Percentiles rank a stretch among this genome's conserved stretches.
Conservation (phyloP, 805 yeast species). For the Phaffomyces antillensis region DNA sequence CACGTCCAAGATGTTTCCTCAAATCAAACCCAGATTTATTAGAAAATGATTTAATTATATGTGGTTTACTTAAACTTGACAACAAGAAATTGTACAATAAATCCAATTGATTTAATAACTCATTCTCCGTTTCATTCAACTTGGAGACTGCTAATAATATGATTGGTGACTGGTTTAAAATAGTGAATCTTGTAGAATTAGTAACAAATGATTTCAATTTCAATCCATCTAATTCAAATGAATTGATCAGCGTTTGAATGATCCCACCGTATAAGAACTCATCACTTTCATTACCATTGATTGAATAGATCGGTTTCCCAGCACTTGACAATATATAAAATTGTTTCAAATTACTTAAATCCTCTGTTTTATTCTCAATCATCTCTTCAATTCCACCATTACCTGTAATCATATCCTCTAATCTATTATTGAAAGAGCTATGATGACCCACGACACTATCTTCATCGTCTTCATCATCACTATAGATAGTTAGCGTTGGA, state of each 20-base stretch:
- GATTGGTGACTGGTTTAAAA: conserved; percentile 60
- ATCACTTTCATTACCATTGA: conserved; percentile 36
- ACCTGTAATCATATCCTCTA: conserved; percentile 19
- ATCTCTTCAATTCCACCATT: too few relatives aligned
- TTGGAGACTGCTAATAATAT: conserved; percentile 64
- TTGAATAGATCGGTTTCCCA: conserved; percentile 81
- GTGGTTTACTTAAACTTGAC: conserved; percentile 79
- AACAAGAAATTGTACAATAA: conserved; percentile 69
- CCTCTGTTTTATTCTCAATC: too few relatives aligned
- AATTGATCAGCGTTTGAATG: conserved; percentile 70
- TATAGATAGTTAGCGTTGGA: conserved; percentile 25
- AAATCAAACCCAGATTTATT: conserved; percentile 77
- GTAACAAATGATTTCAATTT: conserved; percentile 40
- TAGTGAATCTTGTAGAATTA: conserved; percentile 45
- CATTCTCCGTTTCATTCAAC: conserved; percentile 43
- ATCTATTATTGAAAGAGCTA: conserved; percentile 10
- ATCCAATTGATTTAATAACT: conserved; percentile 57
- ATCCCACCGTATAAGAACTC: conserved; percentile 61
- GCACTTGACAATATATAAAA: conserved; percentile 76
- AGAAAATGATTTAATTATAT: conserved; percentile 59
- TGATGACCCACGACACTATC: conserved; percentile 2
- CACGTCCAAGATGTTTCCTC: conserved; percentile 62
- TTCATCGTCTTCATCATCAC: conserved; percentile 17
- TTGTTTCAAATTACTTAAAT: conserved; percentile 39
- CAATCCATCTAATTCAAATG: conserved; percentile 42